Percentiles rank a stretch among this genome's conserved stretches.
phyloP scores from a whole-genome alignment of 352 stramenopile species.

The Phytopythium sindhum region DNA sequence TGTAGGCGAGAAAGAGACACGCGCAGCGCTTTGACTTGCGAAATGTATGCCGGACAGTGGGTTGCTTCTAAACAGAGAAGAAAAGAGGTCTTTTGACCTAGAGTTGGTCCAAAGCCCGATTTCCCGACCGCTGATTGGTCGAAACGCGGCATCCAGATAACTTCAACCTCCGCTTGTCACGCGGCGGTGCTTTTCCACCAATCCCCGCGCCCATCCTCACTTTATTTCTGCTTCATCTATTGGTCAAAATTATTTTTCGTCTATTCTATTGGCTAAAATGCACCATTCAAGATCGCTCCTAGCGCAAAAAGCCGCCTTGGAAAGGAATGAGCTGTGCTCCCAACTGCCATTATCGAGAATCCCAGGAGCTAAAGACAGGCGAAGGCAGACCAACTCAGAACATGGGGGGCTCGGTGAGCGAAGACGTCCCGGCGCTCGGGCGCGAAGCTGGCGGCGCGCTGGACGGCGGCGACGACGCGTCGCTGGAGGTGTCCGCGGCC shows the following conservation, averaged over 20 bases:
- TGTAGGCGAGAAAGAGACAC: not conserved
- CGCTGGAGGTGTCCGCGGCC: not conserved
- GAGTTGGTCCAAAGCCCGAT: not conserved
- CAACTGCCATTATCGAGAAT: slow-evolving; percentile 6
- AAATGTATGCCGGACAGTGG: too few relatives aligned
- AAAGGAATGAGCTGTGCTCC: too few relatives aligned
- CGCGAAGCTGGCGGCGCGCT: not conserved
- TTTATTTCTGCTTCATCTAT: too few relatives aligned
- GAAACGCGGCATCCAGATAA: not conserved
- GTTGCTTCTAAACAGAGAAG: too few relatives aligned
- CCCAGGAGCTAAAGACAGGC: slow-evolving; percentile 4
- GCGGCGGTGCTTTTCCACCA: not conserved
- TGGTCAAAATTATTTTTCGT: too few relatives aligned
- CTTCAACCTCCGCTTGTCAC: slow-evolving; percentile 1
- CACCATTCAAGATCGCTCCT: not conserved
- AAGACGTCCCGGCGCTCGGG: not conserved
- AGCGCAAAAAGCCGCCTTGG: not conserved
- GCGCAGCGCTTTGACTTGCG: not conserved
- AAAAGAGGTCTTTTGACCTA: too few relatives aligned
- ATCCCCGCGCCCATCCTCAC: not conserved
- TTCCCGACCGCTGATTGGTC: not conserved
- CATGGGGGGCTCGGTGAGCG: slow-evolving; percentile 9
- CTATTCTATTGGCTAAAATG: slow-evolving; percentile 3
- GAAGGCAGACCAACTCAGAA: slow-evolving; percentile 3
- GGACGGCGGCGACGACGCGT: not conserved